phyloP scores from a whole-genome alignment of 2,329 filamentous ascomycete genomes.

The Colletotrichum melonis region DNA sequence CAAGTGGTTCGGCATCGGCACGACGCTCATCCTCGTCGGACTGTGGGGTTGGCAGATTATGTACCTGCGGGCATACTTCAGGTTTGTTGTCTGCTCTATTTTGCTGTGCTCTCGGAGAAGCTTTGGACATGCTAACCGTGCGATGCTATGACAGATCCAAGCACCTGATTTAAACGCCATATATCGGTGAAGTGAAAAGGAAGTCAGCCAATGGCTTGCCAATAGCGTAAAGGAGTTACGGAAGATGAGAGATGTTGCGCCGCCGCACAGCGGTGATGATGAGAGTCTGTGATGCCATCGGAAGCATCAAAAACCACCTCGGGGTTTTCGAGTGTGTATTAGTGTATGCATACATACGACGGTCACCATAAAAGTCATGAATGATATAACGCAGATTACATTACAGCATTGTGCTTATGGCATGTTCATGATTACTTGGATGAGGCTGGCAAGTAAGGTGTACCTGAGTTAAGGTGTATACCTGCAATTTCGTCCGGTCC shows the following conservation, averaged over 20 bases:
- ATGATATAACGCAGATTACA: conserved; percentile 33
- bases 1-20: conserved; percentile 97
- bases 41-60: conserved; percentile 98
- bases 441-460: too few relatives aligned
- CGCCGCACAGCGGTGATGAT: conserved; percentile 10
- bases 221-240: conserved; percentile 12
- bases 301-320: conserved; percentile 24
- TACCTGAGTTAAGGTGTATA: background rate
- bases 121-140: conserved; percentile 22
- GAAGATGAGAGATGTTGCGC: conserved; percentile 4
- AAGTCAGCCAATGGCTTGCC: background rate
- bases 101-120: too few relatives aligned
- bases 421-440: background rate
- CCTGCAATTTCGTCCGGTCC: too few relatives aligned
- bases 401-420: background rate
- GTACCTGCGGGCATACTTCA: conserved; percentile 97
- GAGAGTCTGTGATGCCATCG: conserved; percentile 26
- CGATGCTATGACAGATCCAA: conserved; percentile 63
- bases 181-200: background rate
- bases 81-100: conserved; percentile 54
- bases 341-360: conserved; percentile 32
- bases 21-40: conserved; percentile 89
- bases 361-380: conserved; percentile 34
- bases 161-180: conserved; percentile 70
- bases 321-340: conserved; percentile 35